These are phyloP conservation scores for Mycosarcoma mackinlayi DNA, from an alignment of 1,284 basidiomycete species.

Conservation along the genomic window DNA sequence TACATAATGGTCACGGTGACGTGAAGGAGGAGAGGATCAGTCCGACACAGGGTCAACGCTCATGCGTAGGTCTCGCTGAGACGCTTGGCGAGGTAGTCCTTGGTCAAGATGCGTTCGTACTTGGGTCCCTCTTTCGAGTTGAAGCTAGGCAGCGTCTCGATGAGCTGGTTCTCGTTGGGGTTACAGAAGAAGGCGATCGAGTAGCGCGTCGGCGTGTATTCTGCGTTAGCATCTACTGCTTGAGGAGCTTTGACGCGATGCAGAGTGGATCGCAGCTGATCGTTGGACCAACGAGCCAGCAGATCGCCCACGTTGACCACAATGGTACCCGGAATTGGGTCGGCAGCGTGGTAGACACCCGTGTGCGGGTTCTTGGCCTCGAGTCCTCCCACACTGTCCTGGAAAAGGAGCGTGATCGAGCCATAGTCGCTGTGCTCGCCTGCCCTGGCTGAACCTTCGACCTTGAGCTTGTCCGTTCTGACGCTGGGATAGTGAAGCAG, in stretches of 20 bases:
- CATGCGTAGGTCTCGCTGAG: slow-evolving; percentile 40
- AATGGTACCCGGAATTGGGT: slow-evolving; percentile 22
- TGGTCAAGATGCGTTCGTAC: slow-evolving; percentile 74
- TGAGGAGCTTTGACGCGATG: slow-evolving; percentile 29
- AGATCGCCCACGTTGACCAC: slow-evolving; percentile 31
- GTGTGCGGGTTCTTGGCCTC: slow-evolving; percentile 30
- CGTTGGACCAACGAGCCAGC: slow-evolving; percentile 25
- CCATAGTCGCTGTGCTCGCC: slow-evolving; percentile 35
- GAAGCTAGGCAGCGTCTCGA: slow-evolving; percentile 76
- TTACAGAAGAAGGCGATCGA: slow-evolving; percentile 89
- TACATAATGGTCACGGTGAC: too few relatives aligned
- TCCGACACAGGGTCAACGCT: neutral
- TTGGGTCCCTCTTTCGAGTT: slow-evolving; percentile 60
- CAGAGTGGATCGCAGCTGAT: slow-evolving; percentile 18
- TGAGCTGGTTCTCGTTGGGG: slow-evolving; percentile 78
- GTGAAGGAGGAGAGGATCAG: too few relatives aligned
- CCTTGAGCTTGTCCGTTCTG: slow-evolving; percentile 21
- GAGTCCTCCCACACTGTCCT: slow-evolving; percentile 23
- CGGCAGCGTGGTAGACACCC: slow-evolving; percentile 22
- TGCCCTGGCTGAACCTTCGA: slow-evolving; percentile 19
- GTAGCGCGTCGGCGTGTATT: slow-evolving; percentile 76
- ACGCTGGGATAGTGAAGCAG: slow-evolving; percentile 29
- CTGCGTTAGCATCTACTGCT: slow-evolving; percentile 26
- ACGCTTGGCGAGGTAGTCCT: slow-evolving; percentile 80
- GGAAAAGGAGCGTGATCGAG: slow-evolving; percentile 26